Conservation (phyloP, 1,284 basidiomycete genomes). For the Ceratobasidium papillatum region DNA sequence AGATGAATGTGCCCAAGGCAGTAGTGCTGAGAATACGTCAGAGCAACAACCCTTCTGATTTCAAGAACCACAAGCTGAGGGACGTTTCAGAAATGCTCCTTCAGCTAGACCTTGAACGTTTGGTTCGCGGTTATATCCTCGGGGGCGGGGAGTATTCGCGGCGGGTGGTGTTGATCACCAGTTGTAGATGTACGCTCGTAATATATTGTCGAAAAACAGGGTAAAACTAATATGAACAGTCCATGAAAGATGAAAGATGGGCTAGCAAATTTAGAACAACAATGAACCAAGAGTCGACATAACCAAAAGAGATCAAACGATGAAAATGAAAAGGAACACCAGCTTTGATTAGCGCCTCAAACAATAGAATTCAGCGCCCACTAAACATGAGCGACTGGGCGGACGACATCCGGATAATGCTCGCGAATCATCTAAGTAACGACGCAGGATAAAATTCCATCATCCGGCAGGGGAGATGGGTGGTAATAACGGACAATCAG, state of each 20-base stretch:
- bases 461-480: neutral
- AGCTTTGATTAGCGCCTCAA: neutral
- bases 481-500: neutral
- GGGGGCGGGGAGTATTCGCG: neutral
- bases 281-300: neutral
- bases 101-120: neutral
- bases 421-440: slow-evolving; percentile 38
- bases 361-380: neutral
- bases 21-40: neutral
- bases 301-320: neutral
- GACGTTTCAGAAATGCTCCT: neutral
- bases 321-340: neutral
- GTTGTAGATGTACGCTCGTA: neutral
- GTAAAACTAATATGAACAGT: neutral
- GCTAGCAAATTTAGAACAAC: neutral
- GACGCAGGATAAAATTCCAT: neutral
- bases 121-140: neutral
- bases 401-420: slow-evolving; percentile 37
- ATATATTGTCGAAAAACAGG: neutral
- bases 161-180: neutral
- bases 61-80: neutral
- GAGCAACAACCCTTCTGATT: neutral
- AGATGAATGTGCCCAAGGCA: neutral
- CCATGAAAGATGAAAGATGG: neutral
- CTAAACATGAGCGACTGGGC: slow-evolving; percentile 24